Conservation (phyloP, 2,329 filamentous ascomycete genomes). For the Fusarium austroafricanum region DNA sequence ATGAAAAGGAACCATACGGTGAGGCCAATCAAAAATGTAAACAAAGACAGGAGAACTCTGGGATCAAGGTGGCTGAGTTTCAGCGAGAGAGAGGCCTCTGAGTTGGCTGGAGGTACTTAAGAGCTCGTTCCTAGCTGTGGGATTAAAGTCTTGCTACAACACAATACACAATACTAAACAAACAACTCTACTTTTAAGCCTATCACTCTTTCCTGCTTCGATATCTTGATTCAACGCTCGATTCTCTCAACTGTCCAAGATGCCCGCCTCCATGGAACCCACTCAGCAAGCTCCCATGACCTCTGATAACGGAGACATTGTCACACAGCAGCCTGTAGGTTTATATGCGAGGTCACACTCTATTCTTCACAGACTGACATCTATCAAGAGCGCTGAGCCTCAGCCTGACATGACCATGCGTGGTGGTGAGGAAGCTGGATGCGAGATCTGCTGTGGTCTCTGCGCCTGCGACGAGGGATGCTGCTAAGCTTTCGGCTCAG, state of each 20-base stretch:
- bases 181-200: slow-evolving; percentile 26
- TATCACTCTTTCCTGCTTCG: slow-evolving; percentile 5
- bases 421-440: slow-evolving; percentile 60
- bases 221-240: not conserved
- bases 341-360: not conserved
- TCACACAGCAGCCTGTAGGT: slow-evolving; percentile 58
- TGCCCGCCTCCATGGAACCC: slow-evolving; percentile 56
- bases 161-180: slow-evolving; percentile 21
- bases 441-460: slow-evolving; percentile 60
- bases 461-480: slow-evolving; percentile 58
- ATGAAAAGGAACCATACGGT: slow-evolving; percentile 2
- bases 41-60: slow-evolving; percentile 2
- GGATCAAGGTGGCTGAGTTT: slow-evolving; percentile 18
- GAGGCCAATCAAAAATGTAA: slow-evolving; percentile 20
- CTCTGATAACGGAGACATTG: slow-evolving; percentile 50
- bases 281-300: slow-evolving; percentile 59
- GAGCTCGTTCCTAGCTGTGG: slow-evolving; percentile 25
- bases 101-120: slow-evolving; percentile 33
- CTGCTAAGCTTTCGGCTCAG: slow-evolving; percentile 47
- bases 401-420: slow-evolving; percentile 58
- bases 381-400: slow-evolving; percentile 52
- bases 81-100: slow-evolving; percentile 20
- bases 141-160: slow-evolving; percentile 21
- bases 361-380: slow-evolving; percentile 3
- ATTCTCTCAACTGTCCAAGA: slow-evolving; percentile 44